phyloP scores from a whole-genome alignment of 148 eudicot species.

The Camellia lanceoleosa region DNA sequence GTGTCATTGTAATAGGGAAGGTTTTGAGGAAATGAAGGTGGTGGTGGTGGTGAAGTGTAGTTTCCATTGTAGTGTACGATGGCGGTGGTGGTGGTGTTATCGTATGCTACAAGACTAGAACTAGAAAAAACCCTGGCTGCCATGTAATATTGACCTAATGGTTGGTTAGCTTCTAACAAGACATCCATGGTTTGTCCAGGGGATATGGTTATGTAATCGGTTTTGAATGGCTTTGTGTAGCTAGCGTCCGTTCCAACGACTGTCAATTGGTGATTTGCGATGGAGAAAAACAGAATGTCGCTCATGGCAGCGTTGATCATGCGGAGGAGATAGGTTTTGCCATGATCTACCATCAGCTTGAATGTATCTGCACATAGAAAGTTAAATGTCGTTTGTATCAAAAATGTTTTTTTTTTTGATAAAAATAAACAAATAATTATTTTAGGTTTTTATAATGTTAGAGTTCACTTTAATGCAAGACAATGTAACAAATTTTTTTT shows the following conservation, averaged over 20 bases:
- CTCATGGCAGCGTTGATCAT: constrained; percentile 4
- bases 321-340: constrained; percentile 8
- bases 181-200: constrained; percentile 18
- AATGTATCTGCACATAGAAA: background rate
- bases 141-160: background rate
- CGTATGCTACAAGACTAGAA: background rate
- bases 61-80: constrained; percentile 4
- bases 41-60: background rate
- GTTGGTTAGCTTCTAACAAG: constrained; percentile 7
- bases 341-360: constrained; percentile 2
- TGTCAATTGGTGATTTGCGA: constrained; percentile 1
- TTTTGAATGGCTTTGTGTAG: constrained; percentile 13
- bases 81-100: constrained; percentile 12
- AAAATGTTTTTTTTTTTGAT: background rate
- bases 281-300: background rate
- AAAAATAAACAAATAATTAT: too few species aligned
- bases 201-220: constrained; percentile 3
- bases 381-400: background rate
- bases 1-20: constrained; percentile 21
- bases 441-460: too few species aligned
- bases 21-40: background rate
- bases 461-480: too few species aligned
- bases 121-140: background rate
- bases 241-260: constrained; percentile 7
- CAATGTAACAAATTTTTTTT: too few species aligned